Evolutionary conservation across 2,329 filamentous ascomycete species (phyloP).

Genomic region (Periconia digitata): DNA sequence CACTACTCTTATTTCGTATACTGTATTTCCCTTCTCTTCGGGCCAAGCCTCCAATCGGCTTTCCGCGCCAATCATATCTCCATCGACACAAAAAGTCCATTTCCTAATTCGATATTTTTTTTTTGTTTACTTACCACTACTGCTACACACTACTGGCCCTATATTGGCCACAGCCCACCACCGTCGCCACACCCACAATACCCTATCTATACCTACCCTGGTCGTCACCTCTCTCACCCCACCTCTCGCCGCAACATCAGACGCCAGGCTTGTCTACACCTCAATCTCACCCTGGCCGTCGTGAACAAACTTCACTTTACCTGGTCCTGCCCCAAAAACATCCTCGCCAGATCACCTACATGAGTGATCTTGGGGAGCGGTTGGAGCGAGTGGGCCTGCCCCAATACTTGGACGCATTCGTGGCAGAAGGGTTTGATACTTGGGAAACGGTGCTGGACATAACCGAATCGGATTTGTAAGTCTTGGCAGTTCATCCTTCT

Average conservation of each 20-base stretch:
- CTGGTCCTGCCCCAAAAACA: neutral
- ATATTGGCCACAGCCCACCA: too few relatives aligned
- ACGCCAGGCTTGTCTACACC: slow-evolving; percentile 2
- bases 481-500: slow-evolving; percentile 31
- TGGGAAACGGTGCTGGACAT: slow-evolving; percentile 85
- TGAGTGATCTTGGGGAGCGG: slow-evolving; percentile 67
- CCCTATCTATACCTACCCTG: slow-evolving; percentile 20
- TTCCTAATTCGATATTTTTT: slow-evolving; percentile 32
- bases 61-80: slow-evolving; percentile 30
- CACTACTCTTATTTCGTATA: slow-evolving; percentile 31
- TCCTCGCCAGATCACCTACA: slow-evolving; percentile 43
- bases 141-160: too few relatives aligned
- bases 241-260: slow-evolving; percentile 2
- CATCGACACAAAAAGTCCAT: slow-evolving; percentile 17
- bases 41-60: slow-evolving; percentile 22
- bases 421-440: slow-evolving; percentile 80
- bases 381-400: slow-evolving; percentile 76
- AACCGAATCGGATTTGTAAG: slow-evolving; percentile 76
- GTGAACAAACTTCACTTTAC: neutral
- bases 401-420: slow-evolving; percentile 72
- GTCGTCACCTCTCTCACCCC: neutral
- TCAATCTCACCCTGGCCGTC: neutral
- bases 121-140: too few relatives aligned
- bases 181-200: too few relatives aligned
- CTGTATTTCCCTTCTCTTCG: slow-evolving; percentile 8